phyloP scores from a whole-genome alignment of 805 yeast genomes.

The Candida chauliodis region DNA sequence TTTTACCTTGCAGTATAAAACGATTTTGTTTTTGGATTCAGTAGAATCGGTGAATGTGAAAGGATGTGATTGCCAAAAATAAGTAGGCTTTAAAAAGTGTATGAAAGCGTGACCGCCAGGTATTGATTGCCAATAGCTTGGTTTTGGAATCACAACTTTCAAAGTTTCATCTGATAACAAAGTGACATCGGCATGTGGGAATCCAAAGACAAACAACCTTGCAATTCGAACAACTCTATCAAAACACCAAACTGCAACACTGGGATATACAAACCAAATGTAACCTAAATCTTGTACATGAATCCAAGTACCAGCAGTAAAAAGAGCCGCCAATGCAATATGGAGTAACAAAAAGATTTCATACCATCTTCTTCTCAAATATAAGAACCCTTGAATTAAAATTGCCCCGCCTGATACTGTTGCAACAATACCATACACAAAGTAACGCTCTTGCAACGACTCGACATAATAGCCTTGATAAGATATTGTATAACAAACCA shows the following conservation, averaged over 20 bases:
- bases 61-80: conserved; percentile 47
- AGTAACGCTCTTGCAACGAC: conserved; percentile 29
- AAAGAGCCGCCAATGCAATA: conserved; percentile 33
- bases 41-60: conserved; percentile 32
- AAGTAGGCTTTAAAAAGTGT: conserved; percentile 36
- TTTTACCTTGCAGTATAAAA: conserved; percentile 33
- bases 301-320: conserved; percentile 45
- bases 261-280: conserved; percentile 23
- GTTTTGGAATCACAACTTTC: conserved; percentile 45
- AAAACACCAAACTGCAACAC: conserved; percentile 34
- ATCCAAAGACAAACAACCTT: conserved; percentile 30
- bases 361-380: conserved; percentile 34
- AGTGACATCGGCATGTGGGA: conserved; percentile 28
- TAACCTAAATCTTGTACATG: conserved; percentile 26
- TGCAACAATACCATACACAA: conserved; percentile 28
- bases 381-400: conserved; percentile 27
- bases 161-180: conserved; percentile 36
- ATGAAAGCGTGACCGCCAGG: conserved; percentile 40
- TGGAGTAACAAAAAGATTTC: conserved; percentile 35
- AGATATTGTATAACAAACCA: conserved; percentile 22
- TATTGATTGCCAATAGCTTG: conserved; percentile 40
- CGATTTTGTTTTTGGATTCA: conserved; percentile 6
- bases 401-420: conserved; percentile 32
- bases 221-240: conserved; percentile 32
- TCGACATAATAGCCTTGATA: conserved; percentile 17